These are phyloP conservation scores for Talinum fruticosum DNA, from an alignment of 148 eudicot species.

Conservation along the genomic window DNA sequence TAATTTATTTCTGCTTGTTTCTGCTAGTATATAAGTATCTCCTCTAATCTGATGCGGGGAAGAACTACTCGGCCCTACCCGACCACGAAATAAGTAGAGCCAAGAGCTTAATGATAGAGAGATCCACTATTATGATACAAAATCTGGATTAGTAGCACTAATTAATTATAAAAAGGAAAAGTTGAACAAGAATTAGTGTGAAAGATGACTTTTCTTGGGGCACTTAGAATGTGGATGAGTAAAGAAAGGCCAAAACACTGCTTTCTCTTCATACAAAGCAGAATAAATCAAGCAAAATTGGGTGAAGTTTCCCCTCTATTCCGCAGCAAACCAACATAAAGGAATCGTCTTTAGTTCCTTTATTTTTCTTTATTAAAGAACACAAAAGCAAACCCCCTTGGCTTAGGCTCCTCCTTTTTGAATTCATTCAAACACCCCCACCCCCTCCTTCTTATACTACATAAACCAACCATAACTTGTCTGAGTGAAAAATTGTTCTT, in stretches of 20 bases:
- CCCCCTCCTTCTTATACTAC: slow-evolving; percentile 11
- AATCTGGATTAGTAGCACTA: not conserved
- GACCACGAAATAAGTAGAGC: not conserved
- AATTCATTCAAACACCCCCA: slow-evolving; percentile 22
- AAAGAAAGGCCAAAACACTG: slow-evolving; percentile 22
- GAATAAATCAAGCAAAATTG: slow-evolving; percentile 4
- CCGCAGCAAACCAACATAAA: slow-evolving; percentile 21
- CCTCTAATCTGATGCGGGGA: too few relatives aligned
- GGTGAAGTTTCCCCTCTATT: slow-evolving; percentile 24
- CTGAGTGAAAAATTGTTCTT: slow-evolving; percentile 11
- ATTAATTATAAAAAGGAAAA: not conserved
- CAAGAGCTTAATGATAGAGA: not conserved
- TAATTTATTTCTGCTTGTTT: too few relatives aligned
- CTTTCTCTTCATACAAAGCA: slow-evolving; percentile 49
- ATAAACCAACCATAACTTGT: slow-evolving; percentile 27
- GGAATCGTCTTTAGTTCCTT: slow-evolving; percentile 28
- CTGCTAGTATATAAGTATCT: too few relatives aligned
- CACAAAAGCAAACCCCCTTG: slow-evolving; percentile 14
- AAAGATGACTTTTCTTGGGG: slow-evolving; percentile 26
- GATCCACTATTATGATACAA: not conserved
- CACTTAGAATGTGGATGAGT: slow-evolving; percentile 23
- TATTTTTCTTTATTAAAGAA: slow-evolving; percentile 27
- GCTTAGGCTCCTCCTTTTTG: slow-evolving; percentile 26
- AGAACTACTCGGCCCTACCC: not conserved
- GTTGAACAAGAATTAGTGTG: not conserved